A percentile compares a stretch with the other conserved stretches of the same genome.
phyloP scores from a whole-genome alignment of 148 eudicot genomes.

The Persicaria tinctoria region DNA sequence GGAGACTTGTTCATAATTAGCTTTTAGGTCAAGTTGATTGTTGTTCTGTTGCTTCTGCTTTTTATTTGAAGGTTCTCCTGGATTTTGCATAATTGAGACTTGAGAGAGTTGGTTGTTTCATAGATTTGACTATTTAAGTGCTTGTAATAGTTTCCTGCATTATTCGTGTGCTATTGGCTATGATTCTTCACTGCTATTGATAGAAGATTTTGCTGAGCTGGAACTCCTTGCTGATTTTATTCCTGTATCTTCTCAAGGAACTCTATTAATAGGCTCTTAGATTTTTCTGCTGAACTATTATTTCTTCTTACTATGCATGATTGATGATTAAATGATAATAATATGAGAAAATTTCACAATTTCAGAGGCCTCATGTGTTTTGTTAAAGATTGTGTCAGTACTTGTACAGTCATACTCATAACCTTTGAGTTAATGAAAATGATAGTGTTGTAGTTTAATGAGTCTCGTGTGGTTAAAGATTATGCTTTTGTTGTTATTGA shows the following conservation, averaged over 20 bases:
- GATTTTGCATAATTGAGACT: background rate
- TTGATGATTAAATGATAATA: background rate
- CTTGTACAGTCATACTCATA: too few species aligned
- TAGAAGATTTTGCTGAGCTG: too few species aligned
- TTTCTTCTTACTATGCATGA: background rate
- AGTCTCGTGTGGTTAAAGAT: background rate
- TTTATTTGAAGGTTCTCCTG: background rate
- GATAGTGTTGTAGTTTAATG: background rate
- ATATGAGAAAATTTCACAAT: background rate
- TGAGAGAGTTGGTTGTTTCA: background rate
- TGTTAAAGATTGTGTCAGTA: too few species aligned
- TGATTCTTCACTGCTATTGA: too few species aligned
- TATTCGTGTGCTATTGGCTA: too few species aligned
- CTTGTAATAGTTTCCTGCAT: too few species aligned
- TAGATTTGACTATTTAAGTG: background rate
- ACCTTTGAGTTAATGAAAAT: background rate
- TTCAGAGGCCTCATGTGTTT: background rate
- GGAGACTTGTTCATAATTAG: background rate
- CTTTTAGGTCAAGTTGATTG: background rate
- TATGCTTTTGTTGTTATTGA: background rate
- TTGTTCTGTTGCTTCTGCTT: background rate
- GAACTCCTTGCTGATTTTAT: background rate
- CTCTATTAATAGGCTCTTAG: background rate
- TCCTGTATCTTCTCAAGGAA: background rate
- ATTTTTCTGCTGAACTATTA: background rate